Evolutionary conservation across 371 early-diverging fungal genomes (phyloP).

Genomic region (Mortierella sp.): DNA sequence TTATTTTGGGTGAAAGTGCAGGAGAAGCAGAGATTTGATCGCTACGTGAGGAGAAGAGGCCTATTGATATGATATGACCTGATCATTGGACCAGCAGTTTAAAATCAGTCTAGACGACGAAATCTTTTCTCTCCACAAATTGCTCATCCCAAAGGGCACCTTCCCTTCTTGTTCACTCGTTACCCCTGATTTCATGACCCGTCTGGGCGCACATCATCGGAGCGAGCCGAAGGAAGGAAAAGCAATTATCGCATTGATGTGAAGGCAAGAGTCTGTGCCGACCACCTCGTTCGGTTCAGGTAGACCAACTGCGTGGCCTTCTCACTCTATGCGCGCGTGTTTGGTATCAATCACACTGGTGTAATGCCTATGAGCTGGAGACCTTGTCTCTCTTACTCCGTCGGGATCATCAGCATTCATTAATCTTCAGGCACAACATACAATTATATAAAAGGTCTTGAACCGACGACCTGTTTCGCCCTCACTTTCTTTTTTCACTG

Average conservation of each 20-base stretch:
- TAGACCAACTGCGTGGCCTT: background rate
- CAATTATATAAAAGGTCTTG: background rate
- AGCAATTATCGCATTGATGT: no score
- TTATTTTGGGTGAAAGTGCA: no score
- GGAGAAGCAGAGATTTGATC: no score
- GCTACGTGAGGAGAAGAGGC: background rate
- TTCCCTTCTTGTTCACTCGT: background rate
- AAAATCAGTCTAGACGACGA: background rate
- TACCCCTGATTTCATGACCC: background rate
- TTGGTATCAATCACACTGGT: background rate
- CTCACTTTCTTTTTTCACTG: background rate
- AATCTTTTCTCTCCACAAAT: conserved; percentile 2
- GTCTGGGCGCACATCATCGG: background rate
- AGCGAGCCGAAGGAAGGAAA: background rate
- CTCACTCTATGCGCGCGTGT: no score
- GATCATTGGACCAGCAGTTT: background rate
- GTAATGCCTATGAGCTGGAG: background rate
- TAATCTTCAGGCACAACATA: background rate
- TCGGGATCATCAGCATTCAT: background rate
- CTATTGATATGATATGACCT: background rate
- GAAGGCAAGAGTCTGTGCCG: background rate
- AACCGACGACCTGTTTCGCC: background rate
- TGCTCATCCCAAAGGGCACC: background rate
- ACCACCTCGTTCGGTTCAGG: background rate
- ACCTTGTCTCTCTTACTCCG: background rate